Percentiles rank a stretch among this genome's conserved stretches.
Conservation (phyloP, 192 early-diverging fungal species). For the Umbelopsis sp. region DNA sequence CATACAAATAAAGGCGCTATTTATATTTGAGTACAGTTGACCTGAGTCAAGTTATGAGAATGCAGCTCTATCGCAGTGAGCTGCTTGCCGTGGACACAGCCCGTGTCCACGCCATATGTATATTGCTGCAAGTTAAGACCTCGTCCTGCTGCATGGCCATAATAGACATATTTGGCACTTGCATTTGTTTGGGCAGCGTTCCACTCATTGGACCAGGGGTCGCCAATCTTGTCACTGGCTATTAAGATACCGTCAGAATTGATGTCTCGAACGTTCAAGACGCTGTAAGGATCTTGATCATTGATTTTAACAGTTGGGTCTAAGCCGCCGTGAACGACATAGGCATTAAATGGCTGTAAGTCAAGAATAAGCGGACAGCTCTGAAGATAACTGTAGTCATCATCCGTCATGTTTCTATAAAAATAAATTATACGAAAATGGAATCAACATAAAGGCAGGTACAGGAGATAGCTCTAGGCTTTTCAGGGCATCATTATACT, state of each 20-base stretch:
- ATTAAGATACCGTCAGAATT: slow-evolving; percentile 43
- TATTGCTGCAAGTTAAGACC: slow-evolving; percentile 54
- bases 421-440: background rate
- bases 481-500: slow-evolving; percentile 21
- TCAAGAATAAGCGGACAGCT: slow-evolving; percentile 58
- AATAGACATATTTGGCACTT: slow-evolving; percentile 51
- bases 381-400: slow-evolving; percentile 56
- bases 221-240: slow-evolving; percentile 37
- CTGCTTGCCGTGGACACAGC: slow-evolving; percentile 68
- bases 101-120: slow-evolving; percentile 69
- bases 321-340: slow-evolving; percentile 73
- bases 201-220: slow-evolving; percentile 44
- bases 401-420: slow-evolving; percentile 36
- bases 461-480: background rate
- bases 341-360: slow-evolving; percentile 46
- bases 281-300: slow-evolving; percentile 57
- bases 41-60: slow-evolving; percentile 23
- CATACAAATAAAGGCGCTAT: background rate
- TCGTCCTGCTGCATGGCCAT: slow-evolving; percentile 72
- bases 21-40: slow-evolving; percentile 24
- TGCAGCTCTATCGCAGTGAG: slow-evolving; percentile 58
- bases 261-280: slow-evolving; percentile 65
- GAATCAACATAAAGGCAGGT: slow-evolving; percentile 13
- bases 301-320: slow-evolving; percentile 50
- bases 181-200: slow-evolving; percentile 39